Conservation (phyloP, 2,329 filamentous ascomycete genomes). For the Ophiostoma tasmaniense region DNA sequence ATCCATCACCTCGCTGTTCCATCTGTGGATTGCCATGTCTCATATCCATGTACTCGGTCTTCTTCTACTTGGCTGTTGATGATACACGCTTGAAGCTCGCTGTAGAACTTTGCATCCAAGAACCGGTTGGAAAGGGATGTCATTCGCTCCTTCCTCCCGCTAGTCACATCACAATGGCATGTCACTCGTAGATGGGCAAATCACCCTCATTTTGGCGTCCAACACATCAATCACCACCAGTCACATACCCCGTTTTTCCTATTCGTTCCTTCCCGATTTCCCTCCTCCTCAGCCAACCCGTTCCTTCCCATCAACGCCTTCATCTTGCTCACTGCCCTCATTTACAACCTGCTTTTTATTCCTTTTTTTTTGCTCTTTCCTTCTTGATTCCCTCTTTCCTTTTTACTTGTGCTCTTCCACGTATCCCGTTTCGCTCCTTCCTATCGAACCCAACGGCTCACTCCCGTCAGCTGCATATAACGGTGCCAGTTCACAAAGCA, state of each 20-base stretch:
- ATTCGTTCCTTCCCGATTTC: slow-evolving; percentile 7
- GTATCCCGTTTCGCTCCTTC: neutral
- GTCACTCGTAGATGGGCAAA: neutral
- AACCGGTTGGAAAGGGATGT: neutral
- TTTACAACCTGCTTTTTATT: neutral
- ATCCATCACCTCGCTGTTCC: neutral
- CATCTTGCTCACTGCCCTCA: neutral
- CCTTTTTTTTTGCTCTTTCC: neutral
- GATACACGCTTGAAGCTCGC: slow-evolving; percentile 7
- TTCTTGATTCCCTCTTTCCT: neutral
- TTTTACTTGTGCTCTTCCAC: neutral
- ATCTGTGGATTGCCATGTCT: neutral
- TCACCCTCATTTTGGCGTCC: neutral
- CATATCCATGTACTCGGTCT: neutral
- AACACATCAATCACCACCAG: slow-evolving; percentile 8
- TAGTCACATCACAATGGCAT: neutral
- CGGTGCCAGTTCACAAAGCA: neutral
- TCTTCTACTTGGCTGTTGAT: slow-evolving; percentile 2
- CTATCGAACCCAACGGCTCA: neutral
- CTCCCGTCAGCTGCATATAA: neutral
- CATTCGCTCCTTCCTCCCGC: neutral
- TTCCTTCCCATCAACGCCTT: slow-evolving; percentile 3
- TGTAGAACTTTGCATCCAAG: neutral
- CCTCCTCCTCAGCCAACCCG: neutral
- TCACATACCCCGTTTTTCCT: slow-evolving; percentile 3